Evolutionary conservation across 192 early-diverging fungal species (phyloP).

Genomic region (Lobosporangium transversale): DNA sequence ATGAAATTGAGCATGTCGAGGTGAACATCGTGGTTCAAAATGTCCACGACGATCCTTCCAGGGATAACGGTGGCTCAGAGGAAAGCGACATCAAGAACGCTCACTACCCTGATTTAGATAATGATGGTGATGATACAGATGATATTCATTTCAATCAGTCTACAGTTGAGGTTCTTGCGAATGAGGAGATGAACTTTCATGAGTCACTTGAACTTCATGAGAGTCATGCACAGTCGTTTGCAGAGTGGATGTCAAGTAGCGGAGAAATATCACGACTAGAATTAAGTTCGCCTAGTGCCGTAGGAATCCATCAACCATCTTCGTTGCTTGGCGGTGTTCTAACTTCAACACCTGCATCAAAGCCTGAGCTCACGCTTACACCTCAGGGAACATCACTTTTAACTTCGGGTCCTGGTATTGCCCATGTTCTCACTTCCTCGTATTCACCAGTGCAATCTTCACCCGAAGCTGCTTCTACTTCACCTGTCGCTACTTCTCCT

Average conservation of each 20-base stretch:
- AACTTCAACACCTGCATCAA: not conserved
- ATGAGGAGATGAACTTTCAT: conserved; percentile 36
- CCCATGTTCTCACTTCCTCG: conserved; percentile 44
- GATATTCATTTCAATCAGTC: conserved; percentile 26
- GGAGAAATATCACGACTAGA: conserved; percentile 49
- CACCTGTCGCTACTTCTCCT: conserved; percentile 11
- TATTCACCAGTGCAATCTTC: conserved; percentile 34
- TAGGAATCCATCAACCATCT: conserved; percentile 4
- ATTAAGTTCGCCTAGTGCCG: conserved; percentile 19
- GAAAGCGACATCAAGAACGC: not conserved
- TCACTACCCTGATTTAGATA: conserved; percentile 14
- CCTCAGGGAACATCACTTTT: conserved; percentile 16
- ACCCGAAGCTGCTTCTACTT: conserved; percentile 11
- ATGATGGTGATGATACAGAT: not conserved
- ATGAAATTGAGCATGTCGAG: conserved; percentile 29
- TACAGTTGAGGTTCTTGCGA: conserved; percentile 9
- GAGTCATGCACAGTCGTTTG: conserved; percentile 46
- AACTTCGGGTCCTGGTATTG: conserved; percentile 4
- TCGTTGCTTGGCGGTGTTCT: conserved; percentile 18
- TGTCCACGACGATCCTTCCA: conserved; percentile 13
- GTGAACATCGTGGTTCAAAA: conserved; percentile 49
- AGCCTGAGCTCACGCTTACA: not conserved
- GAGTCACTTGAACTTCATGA: conserved; percentile 33
- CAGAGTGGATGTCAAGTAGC: conserved; percentile 53
- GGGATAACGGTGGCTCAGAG: not conserved